Evolutionary conservation across 2,329 filamentous ascomycete genomes (phyloP), one percentile per base, ranked within the genome.

Genomic region (Penicillium psychrosexuale): DNA sequence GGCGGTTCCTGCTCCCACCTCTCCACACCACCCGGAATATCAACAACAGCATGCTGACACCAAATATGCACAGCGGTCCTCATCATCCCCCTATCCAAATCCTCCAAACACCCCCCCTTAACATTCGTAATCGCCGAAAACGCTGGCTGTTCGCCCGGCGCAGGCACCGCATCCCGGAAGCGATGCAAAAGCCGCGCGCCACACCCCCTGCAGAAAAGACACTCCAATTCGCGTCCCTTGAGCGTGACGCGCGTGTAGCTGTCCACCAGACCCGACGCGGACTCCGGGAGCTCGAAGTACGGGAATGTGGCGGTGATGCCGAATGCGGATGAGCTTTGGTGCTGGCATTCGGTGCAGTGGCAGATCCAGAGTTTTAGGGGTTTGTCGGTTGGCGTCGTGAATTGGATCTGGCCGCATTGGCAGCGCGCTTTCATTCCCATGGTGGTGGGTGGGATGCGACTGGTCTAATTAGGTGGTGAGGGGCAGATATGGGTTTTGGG

Each of bases 261-360:
- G 15, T 66, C 61, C 7, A 73, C 61, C 3, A 55, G 39, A 33
- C 44, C 42, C 19, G 59, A 48, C 3, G 40, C 19, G 15, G 48
- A 58, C 13, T 45, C 69, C 0, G 84, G 83, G 28, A 89, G 72
- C 9, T 76, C 68, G 57, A 89, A 89, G n/a, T 77, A 77, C 1
- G 86, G 86, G 63, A 88, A 90, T 57, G 88, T 87, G 61, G 86
- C 86, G 34, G 84, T 86, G 31, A 85, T 82, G 28, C 86, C 86
- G 70, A 87, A 89, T 1, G 86, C 84, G 8, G 84, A 85, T 51
- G 82, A 77, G 30, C 84, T 84, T 73, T 89, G 86, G 54, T 82
- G 79, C 45, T 83, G 81, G 70, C 87, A 90, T 67, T 86, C 81
- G 52, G 77, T 72, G 70, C 87, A 90, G 73, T 89, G 87, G 73